These are phyloP conservation scores for Grifola frondosa DNA, from an alignment of 1,284 basidiomycete genomes.

Conservation along the genomic window DNA sequence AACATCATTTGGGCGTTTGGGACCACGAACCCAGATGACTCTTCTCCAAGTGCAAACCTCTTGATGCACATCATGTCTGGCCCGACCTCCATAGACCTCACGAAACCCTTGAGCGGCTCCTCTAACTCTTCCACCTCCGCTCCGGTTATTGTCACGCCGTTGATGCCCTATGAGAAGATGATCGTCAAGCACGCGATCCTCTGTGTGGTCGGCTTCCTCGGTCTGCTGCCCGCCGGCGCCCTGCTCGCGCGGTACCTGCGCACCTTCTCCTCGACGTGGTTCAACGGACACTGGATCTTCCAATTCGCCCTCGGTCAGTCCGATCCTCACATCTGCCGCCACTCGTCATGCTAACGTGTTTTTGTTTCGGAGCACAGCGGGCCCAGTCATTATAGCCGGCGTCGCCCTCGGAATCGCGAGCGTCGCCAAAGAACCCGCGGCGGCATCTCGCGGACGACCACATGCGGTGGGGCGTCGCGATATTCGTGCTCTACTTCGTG, in stretches of 20 bases:
- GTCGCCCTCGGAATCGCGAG: conserved; percentile 49
- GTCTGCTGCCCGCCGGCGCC: conserved; percentile 31
- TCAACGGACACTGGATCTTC: conserved; percentile 29
- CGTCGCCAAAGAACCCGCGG: conserved; percentile 38
- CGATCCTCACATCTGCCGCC: neutral
- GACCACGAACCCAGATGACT: conserved; percentile 30
- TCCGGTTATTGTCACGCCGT: conserved; percentile 16
- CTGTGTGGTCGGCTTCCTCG: conserved; percentile 32
- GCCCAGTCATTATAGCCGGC: conserved; percentile 51
- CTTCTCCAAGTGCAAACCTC: conserved; percentile 30
- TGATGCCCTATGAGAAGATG: conserved; percentile 29
- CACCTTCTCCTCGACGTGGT: conserved; percentile 30
- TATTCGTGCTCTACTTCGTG: conserved; percentile 59
- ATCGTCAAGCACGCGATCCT: conserved; percentile 40
- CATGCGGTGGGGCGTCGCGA: conserved; percentile 58
- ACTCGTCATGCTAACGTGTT: neutral
- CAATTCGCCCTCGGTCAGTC: conserved; percentile 26
- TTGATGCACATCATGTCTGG: conserved; percentile 36
- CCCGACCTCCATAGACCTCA: conserved; percentile 29
- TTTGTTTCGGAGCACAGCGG: conserved; percentile 21
- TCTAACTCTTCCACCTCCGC: conserved; percentile 8
- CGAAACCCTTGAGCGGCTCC: conserved; percentile 12
- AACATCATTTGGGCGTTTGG: conserved; percentile 42
- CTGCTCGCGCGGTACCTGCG: conserved; percentile 32
- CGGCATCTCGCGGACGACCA: conserved; percentile 49